phyloP scores from a whole-genome alignment of 2,329 filamentous ascomycete species.

The Aspergillus tamarii region DNA sequence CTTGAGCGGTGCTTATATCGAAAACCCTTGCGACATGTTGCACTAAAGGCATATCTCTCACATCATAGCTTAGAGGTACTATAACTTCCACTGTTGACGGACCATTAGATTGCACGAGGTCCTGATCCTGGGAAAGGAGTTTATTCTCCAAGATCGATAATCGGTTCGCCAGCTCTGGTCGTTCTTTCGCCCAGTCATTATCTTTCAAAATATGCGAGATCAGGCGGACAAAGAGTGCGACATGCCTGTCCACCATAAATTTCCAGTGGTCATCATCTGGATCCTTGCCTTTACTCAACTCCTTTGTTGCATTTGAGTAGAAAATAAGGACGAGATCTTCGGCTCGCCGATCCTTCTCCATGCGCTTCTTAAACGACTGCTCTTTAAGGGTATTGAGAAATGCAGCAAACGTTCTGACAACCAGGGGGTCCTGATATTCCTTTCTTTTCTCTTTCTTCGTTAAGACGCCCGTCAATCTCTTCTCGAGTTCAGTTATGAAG shows the following conservation, averaged over 20 bases:
- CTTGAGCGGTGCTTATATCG: conserved; percentile 73
- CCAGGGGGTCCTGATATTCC: conserved; percentile 85
- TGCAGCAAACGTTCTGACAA: conserved; percentile 92
- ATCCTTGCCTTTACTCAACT: conserved; percentile 75
- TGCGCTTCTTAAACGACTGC: conserved; percentile 80
- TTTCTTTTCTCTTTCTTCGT: conserved; percentile 80
- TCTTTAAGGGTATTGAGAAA: conserved; percentile 94
- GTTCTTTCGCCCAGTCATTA: conserved; percentile 81
- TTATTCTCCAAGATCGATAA: conserved; percentile 87
- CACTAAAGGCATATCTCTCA: conserved; percentile 96
- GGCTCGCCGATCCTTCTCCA: conserved; percentile 90
- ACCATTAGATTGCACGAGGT: conserved; percentile 69
- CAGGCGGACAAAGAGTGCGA: conserved; percentile 90
- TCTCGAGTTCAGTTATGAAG: conserved; percentile 71
- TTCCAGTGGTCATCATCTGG: conserved; percentile 88
- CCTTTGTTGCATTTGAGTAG: conserved; percentile 91
- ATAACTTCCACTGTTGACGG: conserved; percentile 75
- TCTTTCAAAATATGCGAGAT: conserved; percentile 78
- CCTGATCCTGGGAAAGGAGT: conserved; percentile 89
- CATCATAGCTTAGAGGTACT: conserved; percentile 82
- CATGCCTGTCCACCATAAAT: conserved; percentile 86
- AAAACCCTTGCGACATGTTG: conserved; percentile 86
- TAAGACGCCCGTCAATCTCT: conserved; percentile 78
- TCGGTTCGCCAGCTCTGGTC: conserved; percentile 79
- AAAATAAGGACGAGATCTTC: conserved; percentile 95